Evolutionary conservation across 2,329 filamentous ascomycete species (phyloP).

Genomic region (Penicillium sp.): DNA sequence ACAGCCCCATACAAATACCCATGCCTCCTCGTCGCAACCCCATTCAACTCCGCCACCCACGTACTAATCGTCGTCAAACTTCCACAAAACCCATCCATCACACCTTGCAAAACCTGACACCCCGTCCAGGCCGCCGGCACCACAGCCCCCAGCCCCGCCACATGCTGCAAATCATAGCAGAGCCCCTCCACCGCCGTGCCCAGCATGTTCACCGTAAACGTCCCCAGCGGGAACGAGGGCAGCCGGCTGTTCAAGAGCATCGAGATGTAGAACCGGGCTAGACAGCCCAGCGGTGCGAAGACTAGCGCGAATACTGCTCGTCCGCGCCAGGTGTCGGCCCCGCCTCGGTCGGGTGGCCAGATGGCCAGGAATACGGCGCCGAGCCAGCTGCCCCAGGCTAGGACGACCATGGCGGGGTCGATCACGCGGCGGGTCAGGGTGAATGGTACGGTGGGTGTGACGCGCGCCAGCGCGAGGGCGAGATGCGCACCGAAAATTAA

Average conservation of each 20-base stretch:
- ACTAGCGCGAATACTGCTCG: conserved; percentile 73
- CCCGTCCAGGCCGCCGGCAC: conserved; percentile 43
- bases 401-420: conserved; percentile 63
- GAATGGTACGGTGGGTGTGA: conserved; percentile 64
- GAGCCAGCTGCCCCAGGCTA: conserved; percentile 76
- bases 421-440: conserved; percentile 59
- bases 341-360: conserved; percentile 64
- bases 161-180: conserved; percentile 76
- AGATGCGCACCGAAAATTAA: conserved; percentile 74
- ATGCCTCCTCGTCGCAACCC: conserved; percentile 52
- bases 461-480: conserved; percentile 61
- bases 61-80: conserved; percentile 68
- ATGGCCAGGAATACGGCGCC: conserved; percentile 72
- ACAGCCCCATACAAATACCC: conserved; percentile 62
- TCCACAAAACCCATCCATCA: conserved; percentile 69
- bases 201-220: conserved; percentile 77
- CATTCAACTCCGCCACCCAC: conserved; percentile 63
- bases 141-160: conserved; percentile 49
- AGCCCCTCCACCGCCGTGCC: conserved; percentile 75
- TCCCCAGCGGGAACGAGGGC: conserved; percentile 77
- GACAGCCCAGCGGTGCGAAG: conserved; percentile 78
- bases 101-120: conserved; percentile 68
- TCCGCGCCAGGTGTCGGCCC: conserved; percentile 68
- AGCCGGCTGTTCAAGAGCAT: conserved; percentile 68
- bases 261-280: conserved; percentile 73